Evolutionary conservation across 257 asterid genomes (phyloP), one percentile per base, ranked within the genome.

Genomic region (Datura wrightii): DNA sequence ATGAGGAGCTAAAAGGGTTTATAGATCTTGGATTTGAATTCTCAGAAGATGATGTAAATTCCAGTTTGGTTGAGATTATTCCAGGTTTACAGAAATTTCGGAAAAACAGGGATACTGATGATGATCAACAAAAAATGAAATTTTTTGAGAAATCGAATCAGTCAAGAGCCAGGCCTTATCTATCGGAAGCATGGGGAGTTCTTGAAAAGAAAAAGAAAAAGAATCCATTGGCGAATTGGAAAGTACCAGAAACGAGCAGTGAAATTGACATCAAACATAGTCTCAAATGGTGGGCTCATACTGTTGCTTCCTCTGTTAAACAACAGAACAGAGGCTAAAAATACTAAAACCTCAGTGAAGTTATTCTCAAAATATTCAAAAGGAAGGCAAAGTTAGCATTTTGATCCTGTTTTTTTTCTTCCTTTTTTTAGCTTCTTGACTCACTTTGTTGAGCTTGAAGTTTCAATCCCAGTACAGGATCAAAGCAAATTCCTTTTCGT

Each of bases 11-110:
- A 3, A 90, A 90, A 83, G 94, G 95, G 83, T 93, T 92, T 31
- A 89, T 88, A 89, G 95, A 93, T 52, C 87, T 93, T 46, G 97
- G 97, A 14, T 93, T 93, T 84, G 91, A 86, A 15, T 93, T 93
- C 86, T 83, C 90, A 1, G 91, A 92, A 56, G 90, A 90, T 8
- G 94, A 92, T 13, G 83, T 48, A 55, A 87, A 84, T 79, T 80
- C 88, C 2, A 78, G 78, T 63, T 58, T 93, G 82, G 85, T 87
- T 41, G 89, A 89, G 24, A 84, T 92, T 6, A 59, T 93, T 50
- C 97, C 95, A 37, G 97, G 92, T 3, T 84, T 93, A 83, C 92
- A 88, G 42, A 92, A 87, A 65, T n/a, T 84, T 34, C 71, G 90
- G 7, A 55, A 72, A 71, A 66, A 78, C 37, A 74, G 39, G 7